phyloP scores from a whole-genome alignment of 768 basidiomycete species.

The Guyanaporus albipodus region DNA sequence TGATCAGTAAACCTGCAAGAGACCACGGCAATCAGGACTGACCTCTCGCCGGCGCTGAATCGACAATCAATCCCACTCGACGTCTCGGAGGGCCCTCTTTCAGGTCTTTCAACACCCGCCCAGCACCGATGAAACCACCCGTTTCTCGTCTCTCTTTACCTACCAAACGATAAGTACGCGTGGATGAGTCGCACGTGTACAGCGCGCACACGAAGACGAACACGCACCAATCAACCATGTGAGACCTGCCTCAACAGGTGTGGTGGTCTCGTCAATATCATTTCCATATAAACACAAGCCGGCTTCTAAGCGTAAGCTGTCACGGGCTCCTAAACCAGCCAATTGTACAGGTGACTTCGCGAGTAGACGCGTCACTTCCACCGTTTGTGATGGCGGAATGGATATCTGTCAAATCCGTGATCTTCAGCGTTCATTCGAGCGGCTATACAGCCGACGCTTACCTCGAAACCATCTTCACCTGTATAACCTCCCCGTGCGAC shows the following conservation, averaged over 20 bases:
- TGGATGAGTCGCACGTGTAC: background rate
- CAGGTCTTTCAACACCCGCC: slow-evolving; percentile 67
- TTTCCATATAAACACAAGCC: slow-evolving; percentile 97
- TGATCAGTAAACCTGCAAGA: background rate
- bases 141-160: slow-evolving; percentile 77
- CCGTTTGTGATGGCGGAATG: slow-evolving; percentile 73
- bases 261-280: slow-evolving; percentile 83
- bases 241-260: slow-evolving; percentile 87
- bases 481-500: slow-evolving; percentile 96
- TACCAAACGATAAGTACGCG: slow-evolving; percentile 24
- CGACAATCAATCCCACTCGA: slow-evolving; percentile 78
- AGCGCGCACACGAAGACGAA: background rate
- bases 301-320: slow-evolving; percentile 91
- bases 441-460: slow-evolving; percentile 16
- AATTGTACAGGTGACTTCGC: slow-evolving; percentile 67
- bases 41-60: slow-evolving; percentile 86
- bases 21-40: slow-evolving; percentile 19
- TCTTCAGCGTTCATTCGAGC: background rate
- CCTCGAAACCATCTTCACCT: slow-evolving; percentile 98
- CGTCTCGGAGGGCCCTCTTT: slow-evolving; percentile 74
- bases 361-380: slow-evolving; percentile 62
- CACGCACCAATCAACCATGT: slow-evolving; percentile 87
- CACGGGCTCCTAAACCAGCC: slow-evolving; percentile 88
- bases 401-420: slow-evolving; percentile 60
- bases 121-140: slow-evolving; percentile 77